Percentiles rank a stretch among this genome's conserved stretches.
Conservation (phyloP, 495 filamentous ascomycete genomes). For the Talaromyces ruber region DNA sequence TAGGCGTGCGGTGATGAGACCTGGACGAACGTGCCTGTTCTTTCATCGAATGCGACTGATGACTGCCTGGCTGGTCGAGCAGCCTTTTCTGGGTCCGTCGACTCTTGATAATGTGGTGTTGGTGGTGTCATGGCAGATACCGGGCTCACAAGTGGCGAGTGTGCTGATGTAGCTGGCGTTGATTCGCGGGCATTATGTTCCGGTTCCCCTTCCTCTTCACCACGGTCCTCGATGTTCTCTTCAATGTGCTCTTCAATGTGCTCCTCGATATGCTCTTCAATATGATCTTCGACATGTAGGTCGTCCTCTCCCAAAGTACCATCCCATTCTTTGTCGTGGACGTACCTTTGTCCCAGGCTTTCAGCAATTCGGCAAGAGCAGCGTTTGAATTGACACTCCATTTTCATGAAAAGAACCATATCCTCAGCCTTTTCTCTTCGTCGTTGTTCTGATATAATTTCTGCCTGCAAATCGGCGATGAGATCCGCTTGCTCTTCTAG, state of each 20-base stretch:
- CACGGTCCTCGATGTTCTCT: not conserved
- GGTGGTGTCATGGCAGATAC: constrained; percentile 7
- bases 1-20: constrained; percentile 27
- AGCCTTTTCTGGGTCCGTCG: constrained; percentile 18
- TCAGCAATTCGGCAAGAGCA: constrained; percentile 58
- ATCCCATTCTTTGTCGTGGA: constrained; percentile 33
- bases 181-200: not conserved
- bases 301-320: not conserved
- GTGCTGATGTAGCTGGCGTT: constrained; percentile 1
- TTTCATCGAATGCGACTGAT: constrained; percentile 36
- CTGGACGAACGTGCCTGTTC: constrained; percentile 40
- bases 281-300: not conserved
- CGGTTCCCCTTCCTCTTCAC: not conserved
- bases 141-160: constrained; percentile 4
- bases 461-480: constrained; percentile 51
- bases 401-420: constrained; percentile 70
- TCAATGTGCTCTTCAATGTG: not conserved
- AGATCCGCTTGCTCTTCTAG: constrained; percentile 31
- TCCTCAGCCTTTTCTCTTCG: constrained; percentile 60
- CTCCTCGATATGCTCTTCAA: not conserved
- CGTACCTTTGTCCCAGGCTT: constrained; percentile 33
- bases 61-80: constrained; percentile 23
- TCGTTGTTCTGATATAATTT: constrained; percentile 57
- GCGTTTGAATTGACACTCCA: constrained; percentile 68
- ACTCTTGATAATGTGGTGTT: constrained; percentile 7